These are phyloP conservation scores for Rosa lucieae DNA, from an alignment of 306 rosid genomes.

Conservation along the genomic window DNA sequence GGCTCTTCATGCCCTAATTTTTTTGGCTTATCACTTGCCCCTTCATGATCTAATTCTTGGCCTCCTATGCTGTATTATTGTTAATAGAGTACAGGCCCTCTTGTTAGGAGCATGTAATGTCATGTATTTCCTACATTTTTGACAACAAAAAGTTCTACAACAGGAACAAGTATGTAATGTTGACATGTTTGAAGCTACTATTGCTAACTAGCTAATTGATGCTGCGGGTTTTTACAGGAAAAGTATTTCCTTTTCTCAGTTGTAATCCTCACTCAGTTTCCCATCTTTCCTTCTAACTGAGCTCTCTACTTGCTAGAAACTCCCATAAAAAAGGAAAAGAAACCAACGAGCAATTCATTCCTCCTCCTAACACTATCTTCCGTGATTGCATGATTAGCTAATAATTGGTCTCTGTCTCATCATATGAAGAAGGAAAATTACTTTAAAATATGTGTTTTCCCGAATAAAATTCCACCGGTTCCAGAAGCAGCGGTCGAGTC, in stretches of 20 bases:
- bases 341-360: not conserved
- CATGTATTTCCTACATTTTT: not conserved
- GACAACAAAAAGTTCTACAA: not conserved
- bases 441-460: no score
- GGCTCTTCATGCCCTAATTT: not conserved
- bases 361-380: no score
- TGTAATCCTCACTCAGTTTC: not conserved
- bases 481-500: no score
- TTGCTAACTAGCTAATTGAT: not conserved
- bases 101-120: not conserved
- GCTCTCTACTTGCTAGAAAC: not conserved
- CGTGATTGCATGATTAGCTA: no score
- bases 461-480: no score
- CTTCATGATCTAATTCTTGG: not conserved
- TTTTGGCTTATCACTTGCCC: not conserved
- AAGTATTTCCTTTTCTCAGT: not conserved
- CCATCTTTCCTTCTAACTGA: not conserved
- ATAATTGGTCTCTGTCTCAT: no score
- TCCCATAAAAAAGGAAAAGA: not conserved
- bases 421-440: no score
- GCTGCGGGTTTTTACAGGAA: no score
- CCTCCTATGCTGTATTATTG: not conserved
- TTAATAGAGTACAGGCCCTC: not conserved
- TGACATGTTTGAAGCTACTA: not conserved
- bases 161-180: not conserved